A percentile compares a stretch with the other conserved stretches of the same genome.
Evolutionary conservation across 2,329 filamentous ascomycete genomes (phyloP).

Genomic region (Gaeumannomyces tritici): DNA sequence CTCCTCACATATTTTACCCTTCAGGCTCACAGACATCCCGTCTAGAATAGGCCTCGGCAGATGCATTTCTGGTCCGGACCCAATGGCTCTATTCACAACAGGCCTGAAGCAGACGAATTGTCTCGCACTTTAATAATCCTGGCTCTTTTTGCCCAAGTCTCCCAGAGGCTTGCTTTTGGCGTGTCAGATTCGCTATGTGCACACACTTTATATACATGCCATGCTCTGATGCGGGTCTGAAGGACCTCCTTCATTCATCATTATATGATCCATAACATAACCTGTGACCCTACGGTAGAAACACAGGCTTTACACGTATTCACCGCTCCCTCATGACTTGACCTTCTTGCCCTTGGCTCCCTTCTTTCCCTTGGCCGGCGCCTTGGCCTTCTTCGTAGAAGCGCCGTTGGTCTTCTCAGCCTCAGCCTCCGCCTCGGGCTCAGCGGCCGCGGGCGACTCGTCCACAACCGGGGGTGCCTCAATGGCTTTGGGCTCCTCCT

Average conservation of each 20-base stretch:
- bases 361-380: not conserved
- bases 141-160: constrained; percentile 28
- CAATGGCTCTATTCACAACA: constrained; percentile 33
- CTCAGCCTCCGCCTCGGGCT: constrained; percentile 23
- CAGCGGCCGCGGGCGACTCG: constrained; percentile 25
- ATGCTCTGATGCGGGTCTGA: not conserved
- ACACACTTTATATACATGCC: constrained; percentile 31
- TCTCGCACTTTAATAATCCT: constrained; percentile 50
- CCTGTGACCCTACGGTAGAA: not conserved
- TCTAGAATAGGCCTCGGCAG: constrained; percentile 1
- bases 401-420: constrained; percentile 14
- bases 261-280: not conserved
- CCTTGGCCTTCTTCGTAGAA: constrained; percentile 17
- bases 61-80: not conserved
- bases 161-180: constrained; percentile 23
- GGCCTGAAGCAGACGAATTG: constrained; percentile 43
- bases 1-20: constrained; percentile 39
- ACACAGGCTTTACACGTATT: not conserved
- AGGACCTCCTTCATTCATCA: not conserved
- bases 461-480: constrained; percentile 19
- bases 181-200: constrained; percentile 54
- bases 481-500: constrained; percentile 25
- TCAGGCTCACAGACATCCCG: constrained; percentile 20
- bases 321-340: constrained; percentile 10
- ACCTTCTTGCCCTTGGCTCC: constrained; percentile 19